phyloP scores from a whole-genome alignment of 805 yeast species.

The Metschnikowia kofuensis region DNA sequence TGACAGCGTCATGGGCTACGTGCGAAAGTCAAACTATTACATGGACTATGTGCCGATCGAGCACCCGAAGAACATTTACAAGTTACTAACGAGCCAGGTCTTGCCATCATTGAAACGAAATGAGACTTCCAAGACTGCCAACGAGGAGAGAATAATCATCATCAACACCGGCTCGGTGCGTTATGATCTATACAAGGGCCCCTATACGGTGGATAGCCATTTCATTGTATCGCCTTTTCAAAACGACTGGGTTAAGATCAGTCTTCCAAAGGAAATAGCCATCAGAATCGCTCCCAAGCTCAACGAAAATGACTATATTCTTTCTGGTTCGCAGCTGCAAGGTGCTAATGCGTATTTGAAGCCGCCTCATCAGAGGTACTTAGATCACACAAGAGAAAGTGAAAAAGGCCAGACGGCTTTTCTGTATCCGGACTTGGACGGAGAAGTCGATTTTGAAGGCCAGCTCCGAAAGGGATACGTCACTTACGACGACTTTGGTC shows the following conservation, averaged over 20 bases:
- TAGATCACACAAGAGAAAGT: background rate
- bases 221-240: slow-evolving; percentile 83
- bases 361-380: slow-evolving; percentile 15
- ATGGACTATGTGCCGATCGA: slow-evolving; percentile 62
- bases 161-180: slow-evolving; percentile 87
- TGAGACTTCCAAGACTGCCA: slow-evolving; percentile 7
- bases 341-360: slow-evolving; percentile 3
- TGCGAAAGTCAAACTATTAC: slow-evolving; percentile 58
- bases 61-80: slow-evolving; percentile 50
- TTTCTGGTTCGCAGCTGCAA: slow-evolving; percentile 1
- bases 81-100: slow-evolving; percentile 55
- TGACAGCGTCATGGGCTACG: slow-evolving; percentile 57
- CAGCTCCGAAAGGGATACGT: slow-evolving; percentile 64
- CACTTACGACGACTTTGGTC: slow-evolving; percentile 81
- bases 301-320: slow-evolving; percentile 53
- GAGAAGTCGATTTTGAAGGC: slow-evolving; percentile 4
- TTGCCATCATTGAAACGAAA: slow-evolving; percentile 44
- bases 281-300: slow-evolving; percentile 49
- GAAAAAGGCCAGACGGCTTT: background rate
- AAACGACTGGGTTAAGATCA: slow-evolving; percentile 71
- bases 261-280: slow-evolving; percentile 60
- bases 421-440: slow-evolving; percentile 7
- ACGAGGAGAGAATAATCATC: slow-evolving; percentile 45
- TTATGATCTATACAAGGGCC: slow-evolving; percentile 82
- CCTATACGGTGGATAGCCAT: slow-evolving; percentile 75